These are phyloP conservation scores for Solanum raphanifolium DNA, from an alignment of 257 asterid genomes.

Conservation along the genomic window DNA sequence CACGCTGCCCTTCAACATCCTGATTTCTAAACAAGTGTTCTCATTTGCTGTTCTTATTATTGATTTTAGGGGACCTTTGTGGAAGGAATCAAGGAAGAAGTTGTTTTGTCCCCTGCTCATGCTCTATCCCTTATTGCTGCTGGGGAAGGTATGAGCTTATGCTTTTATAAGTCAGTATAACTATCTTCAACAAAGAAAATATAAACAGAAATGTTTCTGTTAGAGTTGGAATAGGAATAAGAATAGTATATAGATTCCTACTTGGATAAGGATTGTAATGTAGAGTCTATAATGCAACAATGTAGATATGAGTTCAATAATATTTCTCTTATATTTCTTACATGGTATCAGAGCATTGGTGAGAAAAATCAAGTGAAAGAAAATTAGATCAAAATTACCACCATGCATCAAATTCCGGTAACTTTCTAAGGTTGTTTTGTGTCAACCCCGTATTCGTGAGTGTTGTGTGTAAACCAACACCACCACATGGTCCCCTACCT, in stretches of 20 bases:
- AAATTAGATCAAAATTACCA: background rate
- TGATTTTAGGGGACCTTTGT: constrained; percentile 77
- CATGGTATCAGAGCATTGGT: background rate
- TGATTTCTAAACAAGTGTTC: background rate
- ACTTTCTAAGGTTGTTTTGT: background rate
- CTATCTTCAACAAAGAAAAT: background rate
- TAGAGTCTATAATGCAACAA: background rate
- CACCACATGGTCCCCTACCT: background rate
- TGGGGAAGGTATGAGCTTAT: constrained; percentile 68
- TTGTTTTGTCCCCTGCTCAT: constrained; percentile 94
- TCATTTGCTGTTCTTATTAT: background rate
- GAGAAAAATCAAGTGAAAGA: background rate
- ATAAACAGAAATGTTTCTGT: background rate
- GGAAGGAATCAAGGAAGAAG: constrained; percentile 98
- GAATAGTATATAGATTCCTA: too few species aligned
- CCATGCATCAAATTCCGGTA: background rate
- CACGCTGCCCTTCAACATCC: background rate
- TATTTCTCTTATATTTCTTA: background rate
- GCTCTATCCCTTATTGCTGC: constrained; percentile 99
- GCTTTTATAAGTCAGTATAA: background rate
- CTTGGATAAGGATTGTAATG: background rate
- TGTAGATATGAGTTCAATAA: background rate
- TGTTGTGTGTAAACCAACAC: background rate
- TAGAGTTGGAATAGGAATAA: background rate
- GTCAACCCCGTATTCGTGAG: background rate